phyloP scores from a whole-genome alignment of 73 alveolate species.

The Stentor roeselii region DNA sequence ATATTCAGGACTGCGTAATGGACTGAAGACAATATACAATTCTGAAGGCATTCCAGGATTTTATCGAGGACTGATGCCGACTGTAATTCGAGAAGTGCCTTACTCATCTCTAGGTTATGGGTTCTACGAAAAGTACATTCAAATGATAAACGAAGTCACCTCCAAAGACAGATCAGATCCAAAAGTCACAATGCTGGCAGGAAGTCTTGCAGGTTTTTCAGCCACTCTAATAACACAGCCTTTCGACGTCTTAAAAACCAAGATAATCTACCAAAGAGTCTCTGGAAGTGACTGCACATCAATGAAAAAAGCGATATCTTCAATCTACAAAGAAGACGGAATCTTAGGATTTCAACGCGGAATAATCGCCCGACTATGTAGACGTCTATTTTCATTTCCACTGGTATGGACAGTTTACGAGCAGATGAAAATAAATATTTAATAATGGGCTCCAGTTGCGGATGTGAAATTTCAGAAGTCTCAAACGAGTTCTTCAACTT shows the following conservation, averaged over 20 bases:
- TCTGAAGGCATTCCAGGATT: conserved; percentile 51
- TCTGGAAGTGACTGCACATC: not conserved
- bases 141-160: not conserved
- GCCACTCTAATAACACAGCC: conserved; percentile 30
- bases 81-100: conserved; percentile 58
- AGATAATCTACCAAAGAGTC: not conserved
- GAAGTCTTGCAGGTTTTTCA: conserved; percentile 17
- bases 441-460: too few species aligned
- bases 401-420: conserved; percentile 22
- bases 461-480: too few species aligned
- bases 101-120: conserved; percentile 49
- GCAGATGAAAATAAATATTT: not conserved
- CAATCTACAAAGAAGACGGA: conserved; percentile 18
- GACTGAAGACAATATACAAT: conserved; percentile 18
- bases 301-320: not conserved
- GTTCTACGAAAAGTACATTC: conserved; percentile 34
- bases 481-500: too few species aligned
- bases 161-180: not conserved
- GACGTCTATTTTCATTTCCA: conserved; percentile 6
- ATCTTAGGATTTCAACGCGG: conserved; percentile 1
- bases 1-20: conserved; percentile 38
- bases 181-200: not conserved
- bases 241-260: conserved; percentile 29
- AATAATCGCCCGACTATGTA: not conserved
- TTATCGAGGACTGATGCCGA: conserved; percentile 40